phyloP scores from a whole-genome alignment of 192 early-diverging fungal genomes.

The Cetraspora pellucida region DNA sequence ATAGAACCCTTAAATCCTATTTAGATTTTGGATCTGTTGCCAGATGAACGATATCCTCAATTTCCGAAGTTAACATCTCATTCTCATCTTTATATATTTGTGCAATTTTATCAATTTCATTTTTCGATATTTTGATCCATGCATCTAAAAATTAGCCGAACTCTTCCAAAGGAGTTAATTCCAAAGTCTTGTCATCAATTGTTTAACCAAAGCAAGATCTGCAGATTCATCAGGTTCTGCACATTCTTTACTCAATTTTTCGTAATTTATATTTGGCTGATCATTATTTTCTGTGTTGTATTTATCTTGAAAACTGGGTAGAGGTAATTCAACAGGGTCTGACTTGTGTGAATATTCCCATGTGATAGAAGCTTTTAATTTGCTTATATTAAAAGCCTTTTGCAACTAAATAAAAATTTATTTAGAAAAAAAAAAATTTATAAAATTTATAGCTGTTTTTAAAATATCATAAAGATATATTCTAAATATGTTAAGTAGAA shows the following conservation, averaged over 20 bases:
- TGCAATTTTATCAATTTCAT: background rate
- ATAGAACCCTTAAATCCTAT: background rate
- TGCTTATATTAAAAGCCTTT: constrained; percentile 5
- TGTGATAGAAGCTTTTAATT: constrained; percentile 13
- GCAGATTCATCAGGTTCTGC: no score
- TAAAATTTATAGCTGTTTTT: no score
- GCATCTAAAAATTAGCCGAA: constrained; percentile 9
- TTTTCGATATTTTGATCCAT: constrained; percentile 6
- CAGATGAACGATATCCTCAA: background rate
- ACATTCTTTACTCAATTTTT: no score
- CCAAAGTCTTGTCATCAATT: no score
- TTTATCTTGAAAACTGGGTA: background rate
- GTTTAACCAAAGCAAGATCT: no score
- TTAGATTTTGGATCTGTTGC: background rate
- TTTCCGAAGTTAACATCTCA: background rate
- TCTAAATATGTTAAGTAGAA: no score
- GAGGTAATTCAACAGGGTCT: no score
- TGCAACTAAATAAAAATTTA: constrained; percentile 1
- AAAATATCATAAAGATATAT: no score
- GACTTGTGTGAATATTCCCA: background rate
- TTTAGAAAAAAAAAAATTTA: no score
- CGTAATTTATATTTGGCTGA: no score
- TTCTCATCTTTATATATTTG: background rate
- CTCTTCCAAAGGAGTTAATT: no score
- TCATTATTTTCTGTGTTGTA: background rate